phyloP scores from a whole-genome alignment of 2,329 filamentous ascomycete species.

The Ceratocystis variospora region DNA sequence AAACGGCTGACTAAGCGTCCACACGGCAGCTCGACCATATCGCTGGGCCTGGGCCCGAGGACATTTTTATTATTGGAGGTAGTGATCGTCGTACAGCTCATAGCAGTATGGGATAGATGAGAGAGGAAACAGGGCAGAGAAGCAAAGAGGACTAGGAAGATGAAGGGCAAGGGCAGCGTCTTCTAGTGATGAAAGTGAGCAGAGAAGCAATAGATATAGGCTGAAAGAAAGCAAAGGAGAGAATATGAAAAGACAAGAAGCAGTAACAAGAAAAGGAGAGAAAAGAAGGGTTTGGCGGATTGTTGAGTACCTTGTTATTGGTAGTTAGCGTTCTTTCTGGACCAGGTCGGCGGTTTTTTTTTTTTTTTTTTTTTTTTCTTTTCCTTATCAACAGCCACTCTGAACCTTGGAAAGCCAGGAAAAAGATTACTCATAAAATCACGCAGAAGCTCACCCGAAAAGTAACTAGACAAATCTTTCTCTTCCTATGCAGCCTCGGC shows the following conservation, averaged over 20 bases:
- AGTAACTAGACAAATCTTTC: neutral
- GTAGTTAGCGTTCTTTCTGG: too few species aligned
- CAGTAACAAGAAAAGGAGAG: too few species aligned
- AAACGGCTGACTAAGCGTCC: slow-evolving; percentile 5
- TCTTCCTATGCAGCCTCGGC: neutral
- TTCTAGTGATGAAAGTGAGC: neutral
- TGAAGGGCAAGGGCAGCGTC: neutral
- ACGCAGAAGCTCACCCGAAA: neutral
- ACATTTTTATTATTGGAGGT: neutral
- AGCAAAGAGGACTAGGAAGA: too few species aligned
- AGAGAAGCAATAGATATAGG: neutral
- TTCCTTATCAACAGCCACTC: too few species aligned
- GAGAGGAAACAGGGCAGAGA: neutral
- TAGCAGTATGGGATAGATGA: neutral
- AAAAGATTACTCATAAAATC: neutral
- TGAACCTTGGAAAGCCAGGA: neutral
- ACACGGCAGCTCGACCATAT: slow-evolving; percentile 10
- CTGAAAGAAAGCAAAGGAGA: neutral
- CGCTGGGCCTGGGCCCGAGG: neutral
- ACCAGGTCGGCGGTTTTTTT: too few species aligned
- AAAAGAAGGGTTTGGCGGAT: too few species aligned
- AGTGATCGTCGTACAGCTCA: neutral
- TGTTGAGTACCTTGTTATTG: too few species aligned
- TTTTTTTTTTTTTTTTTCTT: too few species aligned
- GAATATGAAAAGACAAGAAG: too few species aligned